Conservation (phyloP, 352 stramenopile species). For the Pythium monospermum region DNA sequence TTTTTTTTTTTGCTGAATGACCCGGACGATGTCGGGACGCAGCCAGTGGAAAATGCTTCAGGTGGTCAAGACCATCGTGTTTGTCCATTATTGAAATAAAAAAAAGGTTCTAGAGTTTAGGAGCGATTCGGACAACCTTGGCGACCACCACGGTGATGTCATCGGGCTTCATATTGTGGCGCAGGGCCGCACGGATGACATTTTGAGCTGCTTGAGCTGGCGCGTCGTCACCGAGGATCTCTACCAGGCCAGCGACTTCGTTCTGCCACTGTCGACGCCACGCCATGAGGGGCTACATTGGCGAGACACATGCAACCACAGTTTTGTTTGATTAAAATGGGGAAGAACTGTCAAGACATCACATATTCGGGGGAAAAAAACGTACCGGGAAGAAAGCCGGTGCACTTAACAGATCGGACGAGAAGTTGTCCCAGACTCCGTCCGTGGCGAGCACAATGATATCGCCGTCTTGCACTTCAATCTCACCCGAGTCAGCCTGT, state of each 20-base stretch:
- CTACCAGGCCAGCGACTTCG: constrained; percentile 51
- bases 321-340: too few relatives aligned
- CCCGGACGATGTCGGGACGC: too few relatives aligned
- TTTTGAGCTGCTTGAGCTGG: constrained; percentile 46
- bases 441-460: constrained; percentile 77
- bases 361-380: too few relatives aligned
- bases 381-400: constrained; percentile 55
- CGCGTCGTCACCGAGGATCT: constrained; percentile 41
- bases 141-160: constrained; percentile 79
- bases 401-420: constrained; percentile 39
- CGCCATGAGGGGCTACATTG: constrained; percentile 47
- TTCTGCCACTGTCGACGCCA: constrained; percentile 62
- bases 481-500: constrained; percentile 62
- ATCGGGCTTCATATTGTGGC: constrained; percentile 83
- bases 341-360: too few relatives aligned
- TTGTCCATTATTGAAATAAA: not conserved
- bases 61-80: too few relatives aligned
- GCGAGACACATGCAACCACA: too few relatives aligned
- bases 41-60: too few relatives aligned
- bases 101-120: constrained; percentile 36
- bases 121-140: constrained; percentile 45
- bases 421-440: constrained; percentile 82
- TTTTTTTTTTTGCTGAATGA: too few relatives aligned
- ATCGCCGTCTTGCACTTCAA: constrained; percentile 70
- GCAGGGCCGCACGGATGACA: constrained; percentile 60